Percentiles rank a stretch among this genome's conserved stretches.
Conservation (phyloP, 2,329 filamentous ascomycete species). For the Nigrospora oryzae region DNA sequence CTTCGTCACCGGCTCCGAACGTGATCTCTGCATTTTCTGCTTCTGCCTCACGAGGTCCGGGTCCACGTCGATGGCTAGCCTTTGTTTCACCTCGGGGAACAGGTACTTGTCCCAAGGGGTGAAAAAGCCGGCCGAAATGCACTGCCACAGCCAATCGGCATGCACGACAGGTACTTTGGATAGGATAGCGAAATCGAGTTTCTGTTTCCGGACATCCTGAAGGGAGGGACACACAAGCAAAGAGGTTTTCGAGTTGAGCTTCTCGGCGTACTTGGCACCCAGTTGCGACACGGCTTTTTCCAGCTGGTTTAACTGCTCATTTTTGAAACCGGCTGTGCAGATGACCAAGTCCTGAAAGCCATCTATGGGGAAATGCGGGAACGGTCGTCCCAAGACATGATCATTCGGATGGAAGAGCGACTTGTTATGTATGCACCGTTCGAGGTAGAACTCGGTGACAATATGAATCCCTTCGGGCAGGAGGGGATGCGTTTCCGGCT, state of each 20-base stretch:
- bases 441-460: slow-evolving; percentile 90
- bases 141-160: slow-evolving; percentile 78
- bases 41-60: slow-evolving; percentile 7
- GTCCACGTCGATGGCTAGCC: slow-evolving; percentile 6
- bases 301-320: slow-evolving; percentile 79
- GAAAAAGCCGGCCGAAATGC: slow-evolving; percentile 50
- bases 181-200: slow-evolving; percentile 66
- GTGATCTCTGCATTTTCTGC: slow-evolving; percentile 9
- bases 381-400: slow-evolving; percentile 70
- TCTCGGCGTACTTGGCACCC: slow-evolving; percentile 74
- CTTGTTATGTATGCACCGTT: slow-evolving; percentile 76
- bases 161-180: slow-evolving; percentile 76
- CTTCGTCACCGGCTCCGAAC: slow-evolving; percentile 10
- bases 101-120: slow-evolving; percentile 37
- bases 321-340: slow-evolving; percentile 74
- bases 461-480: slow-evolving; percentile 32
- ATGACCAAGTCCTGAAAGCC: slow-evolving; percentile 65
- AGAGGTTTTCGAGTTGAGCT: slow-evolving; percentile 62
- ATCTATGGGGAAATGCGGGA: slow-evolving; percentile 59
- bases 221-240: slow-evolving; percentile 66
- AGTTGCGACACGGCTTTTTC: slow-evolving; percentile 68
- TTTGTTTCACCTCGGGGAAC: slow-evolving; percentile 35
- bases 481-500: slow-evolving; percentile 33
- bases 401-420: slow-evolving; percentile 58
- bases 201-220: slow-evolving; percentile 56